Evolutionary conservation across 2,329 filamentous ascomycete species (phyloP).

Genomic region (Diaporthe sp.): DNA sequence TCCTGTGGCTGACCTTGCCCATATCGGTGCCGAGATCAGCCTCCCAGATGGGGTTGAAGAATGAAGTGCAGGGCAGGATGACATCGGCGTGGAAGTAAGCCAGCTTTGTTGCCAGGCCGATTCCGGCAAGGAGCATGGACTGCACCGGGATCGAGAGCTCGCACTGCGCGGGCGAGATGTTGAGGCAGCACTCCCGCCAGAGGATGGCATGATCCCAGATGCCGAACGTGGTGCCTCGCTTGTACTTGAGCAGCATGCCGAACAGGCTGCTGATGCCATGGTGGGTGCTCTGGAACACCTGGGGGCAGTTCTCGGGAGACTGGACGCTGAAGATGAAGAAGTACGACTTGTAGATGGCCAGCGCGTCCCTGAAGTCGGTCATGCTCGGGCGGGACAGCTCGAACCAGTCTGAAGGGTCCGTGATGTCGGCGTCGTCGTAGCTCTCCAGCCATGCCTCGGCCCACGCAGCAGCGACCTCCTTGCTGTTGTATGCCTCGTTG

Average conservation of each 20-base stretch:
- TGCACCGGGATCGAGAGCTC: slow-evolving; percentile 63
- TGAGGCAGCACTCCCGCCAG: slow-evolving; percentile 69
- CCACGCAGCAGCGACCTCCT: slow-evolving; percentile 62
- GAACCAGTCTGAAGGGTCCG: slow-evolving; percentile 49
- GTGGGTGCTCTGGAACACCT: slow-evolving; percentile 74
- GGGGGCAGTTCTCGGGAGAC: slow-evolving; percentile 68
- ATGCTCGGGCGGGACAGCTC: slow-evolving; percentile 53
- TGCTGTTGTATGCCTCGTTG: slow-evolving; percentile 62
- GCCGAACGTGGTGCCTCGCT: slow-evolving; percentile 70
- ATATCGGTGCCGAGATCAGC: slow-evolving; percentile 71
- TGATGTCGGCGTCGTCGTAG: slow-evolving; percentile 56
- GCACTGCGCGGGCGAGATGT: slow-evolving; percentile 63
- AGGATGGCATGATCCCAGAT: slow-evolving; percentile 76
- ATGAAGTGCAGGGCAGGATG: slow-evolving; percentile 68
- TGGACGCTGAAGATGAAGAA: slow-evolving; percentile 71
- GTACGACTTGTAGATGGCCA: slow-evolving; percentile 57
- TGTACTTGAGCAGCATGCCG: slow-evolving; percentile 73
- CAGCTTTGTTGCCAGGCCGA: slow-evolving; percentile 61
- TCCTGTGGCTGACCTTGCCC: slow-evolving; percentile 68
- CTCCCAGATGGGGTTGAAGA: slow-evolving; percentile 76
- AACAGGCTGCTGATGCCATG: slow-evolving; percentile 73
- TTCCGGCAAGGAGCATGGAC: slow-evolving; percentile 60
- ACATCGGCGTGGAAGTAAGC: slow-evolving; percentile 69
- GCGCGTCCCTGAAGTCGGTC: slow-evolving; percentile 51
- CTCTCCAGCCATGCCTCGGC: slow-evolving; percentile 62